Base-by-base conservation (phyloP, 2,329 filamentous ascomycete genomes). In the Sporothrix brunneoviolacea region DNA sequence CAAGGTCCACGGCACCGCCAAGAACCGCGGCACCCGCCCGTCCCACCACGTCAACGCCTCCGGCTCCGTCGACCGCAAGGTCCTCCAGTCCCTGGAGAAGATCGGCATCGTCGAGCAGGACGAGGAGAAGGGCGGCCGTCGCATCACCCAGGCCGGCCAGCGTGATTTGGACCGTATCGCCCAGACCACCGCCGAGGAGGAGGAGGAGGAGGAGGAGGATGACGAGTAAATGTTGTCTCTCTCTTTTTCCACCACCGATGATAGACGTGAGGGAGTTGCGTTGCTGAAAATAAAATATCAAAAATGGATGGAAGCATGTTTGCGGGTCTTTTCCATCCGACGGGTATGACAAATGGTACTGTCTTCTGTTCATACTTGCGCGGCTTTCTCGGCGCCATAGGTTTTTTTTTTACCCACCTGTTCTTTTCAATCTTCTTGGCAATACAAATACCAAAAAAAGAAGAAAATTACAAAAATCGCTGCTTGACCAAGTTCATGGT, bases 91-190 rank as follows among this genome's bases (percentile, higher is more conserved):
- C 57, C 87, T 98, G 54, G 93, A 96, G 87, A 96, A 97, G 87
- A 96, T 98, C 67, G 91, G 91, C 73, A 91, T 98, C 64, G 79
- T 98, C 58, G 93, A 98, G 86, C 79, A 87, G 69, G 91, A 96
- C 66, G 91, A 96, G 82, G 91, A 97, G 63, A 95, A 95, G 83
- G 93, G 93, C 75, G 93, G 93, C 68, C 88, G 93, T 70, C 85
- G 93, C 73, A 97, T 98, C 77, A 97, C 93, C 67, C 90, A 97
- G 82, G 83, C 84, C 68, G 93, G 93, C 70, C 91, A 96, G 84
- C 88, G 93, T 81, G 93, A 98, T 86, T 82, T 98, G 82, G 93
- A 97, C 81, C 91, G 82, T 73, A 91, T 91, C 65, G 87, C 87
- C 68, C 84, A 87, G 78, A 90, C 86, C 68, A 87, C 82, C 52